A percentile compares a stretch with the other conserved stretches of the same genome.
These are phyloP conservation scores for Fusarium tjaetaba DNA, from an alignment of 2,329 filamentous ascomycete species.

Conservation along the genomic window DNA sequence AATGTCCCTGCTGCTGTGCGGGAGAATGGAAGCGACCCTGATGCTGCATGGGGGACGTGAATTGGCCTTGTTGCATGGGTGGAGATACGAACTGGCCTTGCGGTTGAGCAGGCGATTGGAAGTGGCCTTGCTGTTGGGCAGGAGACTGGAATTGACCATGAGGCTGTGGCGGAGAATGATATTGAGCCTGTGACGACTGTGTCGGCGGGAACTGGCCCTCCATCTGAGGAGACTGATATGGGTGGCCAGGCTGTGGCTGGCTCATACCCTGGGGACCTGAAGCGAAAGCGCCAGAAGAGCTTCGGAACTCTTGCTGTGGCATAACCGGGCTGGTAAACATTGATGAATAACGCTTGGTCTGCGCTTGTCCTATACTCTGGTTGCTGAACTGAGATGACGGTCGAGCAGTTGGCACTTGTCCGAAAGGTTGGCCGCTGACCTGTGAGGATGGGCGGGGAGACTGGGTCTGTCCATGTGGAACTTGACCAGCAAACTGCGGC, in stretches of 20 bases:
- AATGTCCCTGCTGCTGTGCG: conserved; percentile 16
- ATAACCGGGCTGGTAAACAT: conserved; percentile 30
- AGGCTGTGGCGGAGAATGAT: neutral
- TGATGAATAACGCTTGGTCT: conserved; percentile 29
- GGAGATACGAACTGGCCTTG: conserved; percentile 9
- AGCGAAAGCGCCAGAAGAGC: conserved; percentile 1
- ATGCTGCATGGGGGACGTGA: neutral
- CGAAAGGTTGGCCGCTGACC: conserved; percentile 17
- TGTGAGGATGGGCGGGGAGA: conserved; percentile 19
- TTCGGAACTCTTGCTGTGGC: conserved; percentile 30
- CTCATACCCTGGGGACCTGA: conserved; percentile 8
- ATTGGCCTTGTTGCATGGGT: conserved; percentile 1
- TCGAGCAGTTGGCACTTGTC: conserved; percentile 25
- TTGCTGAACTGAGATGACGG: conserved; percentile 27
- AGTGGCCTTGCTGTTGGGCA: neutral
- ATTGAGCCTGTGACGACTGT: neutral
- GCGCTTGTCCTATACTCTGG: conserved; percentile 19
- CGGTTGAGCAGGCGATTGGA: conserved; percentile 5
- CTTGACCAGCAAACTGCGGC: conserved; percentile 18
- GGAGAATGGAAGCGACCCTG: conserved; percentile 14
- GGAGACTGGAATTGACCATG: conserved; percentile 9
- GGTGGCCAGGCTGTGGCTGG: conserved; percentile 14
- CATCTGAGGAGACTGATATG: conserved; percentile 15
- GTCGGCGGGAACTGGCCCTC: neutral
- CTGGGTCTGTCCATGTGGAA: conserved; percentile 7